phyloP scores from a whole-genome alignment of 78 protist genomes.

The Cavenderia fasciculata region DNA sequence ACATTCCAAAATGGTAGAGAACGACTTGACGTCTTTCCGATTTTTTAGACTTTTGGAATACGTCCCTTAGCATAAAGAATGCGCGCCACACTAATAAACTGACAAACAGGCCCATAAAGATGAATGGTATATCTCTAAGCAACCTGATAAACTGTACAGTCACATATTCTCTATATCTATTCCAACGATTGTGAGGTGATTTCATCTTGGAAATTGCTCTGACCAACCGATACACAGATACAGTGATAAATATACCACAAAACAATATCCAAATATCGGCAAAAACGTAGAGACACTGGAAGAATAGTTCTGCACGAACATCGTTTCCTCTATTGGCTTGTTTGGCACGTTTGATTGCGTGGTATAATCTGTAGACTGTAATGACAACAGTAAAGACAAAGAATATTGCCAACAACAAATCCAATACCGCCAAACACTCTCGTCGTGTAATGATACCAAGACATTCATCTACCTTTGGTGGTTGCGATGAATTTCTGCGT shows the following conservation, averaged over 20 bases:
- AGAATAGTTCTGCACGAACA: background rate
- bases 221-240: slow-evolving; percentile 38
- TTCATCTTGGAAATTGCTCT: slow-evolving; percentile 2
- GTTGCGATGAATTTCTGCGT: no score
- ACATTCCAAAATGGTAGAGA: slow-evolving; percentile 38
- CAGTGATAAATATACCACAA: background rate
- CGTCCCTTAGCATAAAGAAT: slow-evolving; percentile 34
- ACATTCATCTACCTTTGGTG: no score
- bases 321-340: background rate
- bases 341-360: background rate
- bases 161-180: no score
- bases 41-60: background rate
- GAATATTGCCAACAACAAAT: background rate
- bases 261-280: slow-evolving; percentile 17
- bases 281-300: background rate
- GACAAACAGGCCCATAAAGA: slow-evolving; percentile 26
- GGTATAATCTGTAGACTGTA: slow-evolving; percentile 12
- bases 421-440: slow-evolving; percentile 3
- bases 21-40: background rate
- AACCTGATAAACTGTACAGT: slow-evolving; percentile 41
- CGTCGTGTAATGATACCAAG: background rate
- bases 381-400: background rate
- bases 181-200: background rate
- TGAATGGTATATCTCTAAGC: slow-evolving; percentile 47
- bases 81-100: slow-evolving; percentile 60